These are phyloP conservation scores for Erigeron philadelphicus DNA, from an alignment of 140 eudicot species.

Conservation along the genomic window DNA sequence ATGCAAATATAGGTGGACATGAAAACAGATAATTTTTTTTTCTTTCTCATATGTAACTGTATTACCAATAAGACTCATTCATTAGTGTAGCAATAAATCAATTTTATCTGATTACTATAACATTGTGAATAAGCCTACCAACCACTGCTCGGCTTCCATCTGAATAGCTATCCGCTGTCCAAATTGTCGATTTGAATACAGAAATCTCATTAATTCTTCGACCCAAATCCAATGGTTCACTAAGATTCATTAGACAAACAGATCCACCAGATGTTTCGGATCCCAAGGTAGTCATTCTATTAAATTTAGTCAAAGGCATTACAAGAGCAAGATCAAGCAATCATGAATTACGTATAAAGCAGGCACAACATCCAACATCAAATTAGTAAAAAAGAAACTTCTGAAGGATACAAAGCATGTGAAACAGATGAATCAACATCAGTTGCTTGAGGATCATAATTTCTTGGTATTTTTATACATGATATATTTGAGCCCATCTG, in stretches of 20 bases:
- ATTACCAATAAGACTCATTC: not conserved
- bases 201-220: conserved; percentile 32
- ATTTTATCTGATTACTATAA: not conserved
- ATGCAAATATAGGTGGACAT: not conserved
- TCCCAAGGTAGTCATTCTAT: conserved; percentile 85
- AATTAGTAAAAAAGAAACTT: conserved; percentile 24
- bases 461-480: conserved; percentile 43
- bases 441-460: conserved; percentile 23
- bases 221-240: conserved; percentile 48
- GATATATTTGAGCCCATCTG: conserved; percentile 56
- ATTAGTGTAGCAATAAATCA: not conserved
- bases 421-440: conserved; percentile 32
- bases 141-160: conserved; percentile 52
- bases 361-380: not conserved
- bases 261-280: conserved; percentile 64
- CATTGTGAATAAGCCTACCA: conserved; percentile 36
- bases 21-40: not conserved
- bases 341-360: not conserved
- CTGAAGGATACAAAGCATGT: conserved; percentile 66
- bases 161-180: conserved; percentile 61
- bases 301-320: conserved; percentile 43
- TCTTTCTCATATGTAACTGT: not conserved
- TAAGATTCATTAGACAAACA: conserved; percentile 53
- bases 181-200: conserved; percentile 51
- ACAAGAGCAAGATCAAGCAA: not conserved